These are phyloP conservation scores for Turritis glabra DNA, from an alignment of 345 rosid species.

Conservation along the genomic window DNA sequence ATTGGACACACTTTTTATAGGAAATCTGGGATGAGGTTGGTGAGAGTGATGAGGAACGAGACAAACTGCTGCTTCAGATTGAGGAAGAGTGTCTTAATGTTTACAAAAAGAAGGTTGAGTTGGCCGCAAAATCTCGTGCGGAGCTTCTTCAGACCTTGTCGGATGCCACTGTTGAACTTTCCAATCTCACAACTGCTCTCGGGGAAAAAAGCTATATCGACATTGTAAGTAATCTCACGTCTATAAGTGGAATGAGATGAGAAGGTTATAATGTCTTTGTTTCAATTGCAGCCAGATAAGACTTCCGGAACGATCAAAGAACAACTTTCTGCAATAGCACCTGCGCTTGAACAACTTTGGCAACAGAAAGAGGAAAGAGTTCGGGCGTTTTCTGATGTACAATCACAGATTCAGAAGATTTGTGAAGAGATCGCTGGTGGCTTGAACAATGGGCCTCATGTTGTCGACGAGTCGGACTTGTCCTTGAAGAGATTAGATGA, in stretches of 20 bases:
- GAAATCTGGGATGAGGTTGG: constrained; percentile 99
- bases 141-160: constrained; percentile 84
- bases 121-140: constrained; percentile 81
- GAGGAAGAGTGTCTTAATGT: constrained; percentile 94
- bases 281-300: constrained; percentile 68
- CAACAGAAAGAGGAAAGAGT: constrained; percentile 93
- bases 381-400: constrained; percentile 72
- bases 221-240: constrained; percentile 53
- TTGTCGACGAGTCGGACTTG: constrained; percentile 80
- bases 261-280: constrained; percentile 1
- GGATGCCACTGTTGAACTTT: constrained; percentile 80
- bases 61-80: constrained; percentile 90
- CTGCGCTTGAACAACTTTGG: constrained; percentile 86
- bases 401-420: constrained; percentile 82
- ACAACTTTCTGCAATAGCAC: constrained; percentile 93
- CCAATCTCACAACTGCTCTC: constrained; percentile 72
- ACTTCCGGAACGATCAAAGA: constrained; percentile 89
- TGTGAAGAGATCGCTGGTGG: constrained; percentile 86
- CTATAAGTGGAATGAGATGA: constrained; percentile 9
- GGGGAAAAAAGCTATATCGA: constrained; percentile 74
- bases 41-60: constrained; percentile 89
- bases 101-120: constrained; percentile 90
- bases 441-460: constrained; percentile 53
- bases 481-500: constrained; percentile 80
- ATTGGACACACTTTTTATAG: constrained; percentile 38